A percentile compares a stretch with the other conserved stretches of the same genome.
Evolutionary conservation across 345 rosid species (phyloP).

Genomic region (Populus nigra): DNA sequence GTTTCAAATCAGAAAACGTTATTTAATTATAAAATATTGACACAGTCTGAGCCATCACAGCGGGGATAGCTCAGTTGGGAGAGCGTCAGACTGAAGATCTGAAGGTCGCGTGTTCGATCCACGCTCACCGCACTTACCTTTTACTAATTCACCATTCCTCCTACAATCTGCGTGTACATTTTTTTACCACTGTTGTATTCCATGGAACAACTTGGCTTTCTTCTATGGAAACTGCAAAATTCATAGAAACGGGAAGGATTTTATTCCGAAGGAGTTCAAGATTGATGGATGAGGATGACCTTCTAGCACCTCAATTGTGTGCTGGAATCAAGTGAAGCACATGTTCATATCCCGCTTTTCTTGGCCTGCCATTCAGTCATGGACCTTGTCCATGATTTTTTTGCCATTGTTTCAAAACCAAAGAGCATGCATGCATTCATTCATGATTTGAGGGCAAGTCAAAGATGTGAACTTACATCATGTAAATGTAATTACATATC

Average conservation of each 20-base stretch:
- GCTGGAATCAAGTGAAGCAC: background rate
- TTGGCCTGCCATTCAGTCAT: background rate
- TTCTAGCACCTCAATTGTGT: background rate
- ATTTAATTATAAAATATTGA: background rate
- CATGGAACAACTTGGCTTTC: background rate
- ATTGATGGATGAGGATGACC: background rate
- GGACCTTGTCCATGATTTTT: background rate
- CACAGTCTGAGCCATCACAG: background rate
- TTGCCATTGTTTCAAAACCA: background rate
- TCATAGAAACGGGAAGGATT: background rate
- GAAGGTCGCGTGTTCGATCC: constrained; percentile 97
- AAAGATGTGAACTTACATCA: background rate
- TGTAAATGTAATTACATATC: background rate
- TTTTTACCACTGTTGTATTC: background rate
- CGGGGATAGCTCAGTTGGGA: constrained; percentile 97
- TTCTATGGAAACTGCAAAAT: background rate
- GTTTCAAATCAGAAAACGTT: constrained; percentile 12
- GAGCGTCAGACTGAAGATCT: constrained; percentile 98
- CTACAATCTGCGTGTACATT: background rate
- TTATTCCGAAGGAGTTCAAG: background rate
- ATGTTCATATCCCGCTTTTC: background rate
- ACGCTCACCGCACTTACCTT: constrained; percentile 61
- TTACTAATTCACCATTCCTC: no score
- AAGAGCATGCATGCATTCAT: background rate
- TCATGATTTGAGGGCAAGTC: background rate